A percentile compares a stretch with the other conserved stretches of the same genome.
phyloP scores from a whole-genome alignment of 2,329 filamentous ascomycete genomes.

The Aspergillus carbonarius region DNA sequence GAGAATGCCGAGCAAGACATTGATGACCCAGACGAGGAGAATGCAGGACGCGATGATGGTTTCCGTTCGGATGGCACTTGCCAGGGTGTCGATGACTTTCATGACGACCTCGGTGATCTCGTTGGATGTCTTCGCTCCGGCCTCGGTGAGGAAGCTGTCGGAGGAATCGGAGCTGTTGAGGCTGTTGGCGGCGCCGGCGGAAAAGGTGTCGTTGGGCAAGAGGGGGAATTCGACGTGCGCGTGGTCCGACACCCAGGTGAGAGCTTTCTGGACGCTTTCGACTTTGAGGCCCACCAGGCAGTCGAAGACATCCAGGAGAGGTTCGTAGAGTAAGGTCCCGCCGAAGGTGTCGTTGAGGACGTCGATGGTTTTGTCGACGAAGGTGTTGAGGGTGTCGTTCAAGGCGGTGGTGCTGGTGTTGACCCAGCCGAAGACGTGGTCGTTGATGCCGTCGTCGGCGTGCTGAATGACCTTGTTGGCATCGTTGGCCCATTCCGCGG shows the following conservation, averaged over 20 bases:
- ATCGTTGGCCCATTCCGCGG: conserved; percentile 70
- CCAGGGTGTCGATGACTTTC: conserved; percentile 66
- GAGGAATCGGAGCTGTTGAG: conserved; percentile 53
- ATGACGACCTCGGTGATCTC: conserved; percentile 75
- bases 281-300: conserved; percentile 90
- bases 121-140: conserved; percentile 71
- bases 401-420: conserved; percentile 77
- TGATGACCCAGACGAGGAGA: conserved; percentile 72
- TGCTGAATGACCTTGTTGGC: conserved; percentile 70
- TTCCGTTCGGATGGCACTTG: conserved; percentile 69
- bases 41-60: conserved; percentile 75
- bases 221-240: conserved; percentile 78
- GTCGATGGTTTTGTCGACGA: conserved; percentile 73
- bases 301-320: conserved; percentile 75
- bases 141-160: conserved; percentile 73
- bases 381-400: conserved; percentile 80
- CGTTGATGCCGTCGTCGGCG: conserved; percentile 72
- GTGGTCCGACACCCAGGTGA: conserved; percentile 92
- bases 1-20: conserved; percentile 71
- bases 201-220: conserved; percentile 79
- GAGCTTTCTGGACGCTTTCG: conserved; percentile 75
- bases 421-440: conserved; percentile 83
- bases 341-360: conserved; percentile 77
- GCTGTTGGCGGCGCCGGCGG: conserved; percentile 66
- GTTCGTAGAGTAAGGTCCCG: conserved; percentile 73